Evolutionary conservation across 1,284 basidiomycete genomes (phyloP), one percentile per base, ranked within the genome.

Genomic region (Ustilago sp.): DNA sequence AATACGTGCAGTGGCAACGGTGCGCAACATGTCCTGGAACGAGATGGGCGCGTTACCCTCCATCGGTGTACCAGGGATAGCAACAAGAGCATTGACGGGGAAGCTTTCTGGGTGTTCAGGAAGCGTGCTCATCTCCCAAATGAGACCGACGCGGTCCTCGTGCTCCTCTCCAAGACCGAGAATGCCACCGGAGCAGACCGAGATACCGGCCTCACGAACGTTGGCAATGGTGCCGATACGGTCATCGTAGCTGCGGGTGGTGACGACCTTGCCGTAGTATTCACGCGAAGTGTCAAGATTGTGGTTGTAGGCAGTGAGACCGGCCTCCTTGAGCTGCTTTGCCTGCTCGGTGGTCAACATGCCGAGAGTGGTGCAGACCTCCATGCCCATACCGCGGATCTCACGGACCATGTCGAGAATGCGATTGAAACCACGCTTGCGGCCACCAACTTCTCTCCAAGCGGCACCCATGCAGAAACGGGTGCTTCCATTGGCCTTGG

Each of bases 391-490:
- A 2, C 85, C 87, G 4, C 72, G 89, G 88, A 84, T 87, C 68
- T 90, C 90, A 56, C 84, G 86, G 53, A 99, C 96, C 95, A 98
- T 99, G 76, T 91, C 89, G 70, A 99, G 88, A 83, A 99, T 98
- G 79, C 91, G 91, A 86, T 98, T 93, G 82, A 99, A 99, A 1
- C 95, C 95, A 58, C 93, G 90, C 87, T 98, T 98, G 75, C 94
- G 90, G 3, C 96, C 95, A 34, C 93, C 91, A 54, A 98, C 90
- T 86, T 98, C 96, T 78, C 96, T 89, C 96, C 96, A 99, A n/a
- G 96, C 96, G 4, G 96, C 95, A 64, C 96, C 96, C 96, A 98
- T 98, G 87, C 96, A 99, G 88, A 98, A 98, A 31, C 96, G 90
- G 23, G 96, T 99, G 85, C 93, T 95, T 36, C 96, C 96, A 72